Base-by-base conservation (phyloP, 148 eudicot genomes). In the Camellia lanceoleosa region DNA sequence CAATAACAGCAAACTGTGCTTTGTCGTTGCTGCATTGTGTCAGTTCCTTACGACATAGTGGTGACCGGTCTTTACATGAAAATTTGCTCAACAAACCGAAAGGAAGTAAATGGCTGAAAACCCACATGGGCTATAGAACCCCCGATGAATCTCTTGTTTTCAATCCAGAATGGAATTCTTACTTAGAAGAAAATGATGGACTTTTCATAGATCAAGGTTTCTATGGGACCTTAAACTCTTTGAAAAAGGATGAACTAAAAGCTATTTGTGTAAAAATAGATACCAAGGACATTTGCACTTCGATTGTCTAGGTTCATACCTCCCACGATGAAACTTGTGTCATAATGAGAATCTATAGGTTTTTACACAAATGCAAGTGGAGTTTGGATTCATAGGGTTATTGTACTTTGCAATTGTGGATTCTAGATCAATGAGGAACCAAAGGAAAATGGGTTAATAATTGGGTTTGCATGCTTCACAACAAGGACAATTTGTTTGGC, bases 91-190 rank as follows among this genome's bases (percentile, higher is more conserved):
- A 9, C 12, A 52, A 60, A 43, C 64, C 23, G 38, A 81, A 59
- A 76, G 49, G 62, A 76, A 58, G 70, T 69, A 76, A 69, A 59
- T 81, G 83, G 73, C 15, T 81, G 41, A 81, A 81, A 71, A 81
- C 80, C 46, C 67, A 79, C 79, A 66, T 68, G 70, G 83, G 83
- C 3, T 76, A 81, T 59, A 76, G 71, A 69, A 9, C 49, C 20
- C 83, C 76, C 1, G 68, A 62, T 43, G 70, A 59, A 62, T 81
- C 80, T 59, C 68, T 81, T 38, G 20, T 76, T 47, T 65, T 76
- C 3, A 77, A 68, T 49, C 15, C 70, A 5, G 83, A 81, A 60
- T 81, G 75, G 61, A 68, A 19, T n/a, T 44, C 59, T 23, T 38
- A 68, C 64, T 52, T 81, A 23, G 61, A 75, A 76, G 79, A 81